phyloP scores from a whole-genome alignment of 371 early-diverging fungal species.

The Astathelohania contejeani region DNA sequence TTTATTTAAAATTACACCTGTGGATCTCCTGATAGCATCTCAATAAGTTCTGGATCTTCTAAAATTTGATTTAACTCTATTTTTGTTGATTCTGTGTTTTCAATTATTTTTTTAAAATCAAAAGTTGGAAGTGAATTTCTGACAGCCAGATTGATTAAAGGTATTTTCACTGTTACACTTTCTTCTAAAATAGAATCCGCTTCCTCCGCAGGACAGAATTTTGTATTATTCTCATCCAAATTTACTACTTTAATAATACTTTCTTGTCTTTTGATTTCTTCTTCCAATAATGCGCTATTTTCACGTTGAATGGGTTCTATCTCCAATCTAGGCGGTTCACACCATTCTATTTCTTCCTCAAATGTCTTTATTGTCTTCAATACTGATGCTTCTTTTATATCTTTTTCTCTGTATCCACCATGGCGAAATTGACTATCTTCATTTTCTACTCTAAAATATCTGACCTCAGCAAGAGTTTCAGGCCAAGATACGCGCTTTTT shows the following conservation, averaged over 20 bases:
- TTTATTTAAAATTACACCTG: too few species aligned
- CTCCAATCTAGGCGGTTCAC: neutral
- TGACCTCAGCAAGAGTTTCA: neutral
- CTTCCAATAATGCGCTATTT: neutral
- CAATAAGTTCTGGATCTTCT: neutral
- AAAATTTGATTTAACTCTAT: neutral
- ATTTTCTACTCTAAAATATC: neutral
- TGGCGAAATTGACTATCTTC: neutral
- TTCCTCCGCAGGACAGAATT: neutral
- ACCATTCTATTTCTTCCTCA: neutral
- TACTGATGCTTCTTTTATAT: neutral
- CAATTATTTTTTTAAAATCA: neutral
- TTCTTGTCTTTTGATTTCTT: neutral
- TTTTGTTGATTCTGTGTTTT: neutral
- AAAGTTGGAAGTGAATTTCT: neutral
- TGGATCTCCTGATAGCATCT: too few species aligned
- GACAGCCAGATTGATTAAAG: neutral
- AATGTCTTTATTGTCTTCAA: neutral
- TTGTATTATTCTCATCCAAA: neutral
- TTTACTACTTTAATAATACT: neutral
- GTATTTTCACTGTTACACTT: neutral
- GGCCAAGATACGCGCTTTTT: neutral
- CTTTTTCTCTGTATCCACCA: neutral
- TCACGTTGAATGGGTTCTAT: neutral
- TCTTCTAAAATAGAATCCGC: neutral